Base-by-base conservation (phyloP, 768 basidiomycete genomes). In the Tephrocybe sp. region DNA sequence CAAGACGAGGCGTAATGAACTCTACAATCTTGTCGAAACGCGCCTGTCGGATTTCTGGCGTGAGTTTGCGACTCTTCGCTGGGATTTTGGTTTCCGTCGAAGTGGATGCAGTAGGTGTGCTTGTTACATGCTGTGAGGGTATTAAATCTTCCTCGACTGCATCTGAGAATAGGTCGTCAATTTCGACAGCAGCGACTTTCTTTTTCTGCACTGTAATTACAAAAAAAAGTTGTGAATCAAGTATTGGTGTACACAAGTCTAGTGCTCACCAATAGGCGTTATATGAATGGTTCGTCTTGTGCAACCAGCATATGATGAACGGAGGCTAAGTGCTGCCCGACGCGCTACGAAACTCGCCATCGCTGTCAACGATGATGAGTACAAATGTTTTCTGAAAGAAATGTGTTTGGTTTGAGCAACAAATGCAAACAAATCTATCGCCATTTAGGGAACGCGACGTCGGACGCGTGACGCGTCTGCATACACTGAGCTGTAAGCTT, bases 121-220 rank as follows among this genome's bases (percentile, higher is more conserved):
- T 16, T 13, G 34, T 7, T 14, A 31, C 39, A 26, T 34, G 20
- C 11, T 34, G n/a, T 5, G 49, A 22, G 17, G 49, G 30, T 13
- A 55, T 47, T 11, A 53, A 36, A 23, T 50, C 55, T 31, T 50
- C 52, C 2, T 35, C 35, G 8, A 30, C 39, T 22, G 45, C 39
- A 38, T 56, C 55, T 4, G 51, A 52, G 20, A 56, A 56, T 10
- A 56, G 35, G 40, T 56, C 55, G 22, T 56, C 55, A 23, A 56
- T 46, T 2, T 56, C 55, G 7, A 45, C 43, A 19, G 16, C 44
- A 1, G 51, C 53, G 5, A 10, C 35, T 44, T 52, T 56, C 51
- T 56, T 56, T 49, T 52, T 56, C 19, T 41, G 48, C 20, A 46
- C 55, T 56, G 10, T 20, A 36, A 45, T 23, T 31, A 2, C 17